Conservation (phyloP, 2,329 filamentous ascomycete species). For the Hypoxylon sp. region DNA sequence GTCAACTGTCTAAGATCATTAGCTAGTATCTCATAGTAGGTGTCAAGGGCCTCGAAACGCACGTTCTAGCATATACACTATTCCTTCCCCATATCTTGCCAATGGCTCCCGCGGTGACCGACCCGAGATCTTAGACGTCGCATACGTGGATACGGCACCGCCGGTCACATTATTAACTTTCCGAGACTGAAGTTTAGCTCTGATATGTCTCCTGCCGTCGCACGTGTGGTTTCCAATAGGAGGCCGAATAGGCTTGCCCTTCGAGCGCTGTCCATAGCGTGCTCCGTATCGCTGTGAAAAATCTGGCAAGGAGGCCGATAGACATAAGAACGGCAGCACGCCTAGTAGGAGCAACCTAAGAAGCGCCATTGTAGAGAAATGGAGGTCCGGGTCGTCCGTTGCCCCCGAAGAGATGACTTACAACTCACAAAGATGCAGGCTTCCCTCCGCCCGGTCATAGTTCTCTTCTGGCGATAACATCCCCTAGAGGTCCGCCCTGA, state of each 20-base stretch:
- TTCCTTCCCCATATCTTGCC: conserved; percentile 48
- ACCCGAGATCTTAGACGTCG: conserved; percentile 9
- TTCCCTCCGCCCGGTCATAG: conserved; percentile 34
- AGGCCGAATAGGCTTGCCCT: conserved; percentile 3
- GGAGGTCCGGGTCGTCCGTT: conserved; percentile 24
- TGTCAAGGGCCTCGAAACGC: conserved; percentile 18
- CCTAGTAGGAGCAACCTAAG: conserved; percentile 29
- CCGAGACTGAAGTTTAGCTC: conserved; percentile 42
- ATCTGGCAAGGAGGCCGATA: conserved; percentile 21
- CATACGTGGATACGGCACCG: conserved; percentile 24
- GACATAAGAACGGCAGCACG: conserved; percentile 34
- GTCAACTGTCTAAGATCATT: conserved; percentile 48
- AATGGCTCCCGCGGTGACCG: conserved; percentile 46
- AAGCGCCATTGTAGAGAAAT: conserved; percentile 34
- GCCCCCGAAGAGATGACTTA: conserved; percentile 31
- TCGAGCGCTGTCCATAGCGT: conserved; percentile 15
- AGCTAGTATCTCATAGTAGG: not conserved
- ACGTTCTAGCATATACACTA: conserved; percentile 55
- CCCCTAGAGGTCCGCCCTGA: conserved; percentile 8
- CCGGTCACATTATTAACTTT: conserved; percentile 42
- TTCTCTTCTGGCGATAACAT: conserved; percentile 25
- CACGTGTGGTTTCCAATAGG: conserved; percentile 10
- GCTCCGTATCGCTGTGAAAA: conserved; percentile 14
- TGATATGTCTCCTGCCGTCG: conserved; percentile 43
- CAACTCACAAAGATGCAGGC: conserved; percentile 27